A percentile compares a stretch with the other conserved stretches of the same genome.
These are phyloP conservation scores for Debaryomyces sp. DNA, from an alignment of 1,139 yeast species.

Conservation along the genomic window DNA sequence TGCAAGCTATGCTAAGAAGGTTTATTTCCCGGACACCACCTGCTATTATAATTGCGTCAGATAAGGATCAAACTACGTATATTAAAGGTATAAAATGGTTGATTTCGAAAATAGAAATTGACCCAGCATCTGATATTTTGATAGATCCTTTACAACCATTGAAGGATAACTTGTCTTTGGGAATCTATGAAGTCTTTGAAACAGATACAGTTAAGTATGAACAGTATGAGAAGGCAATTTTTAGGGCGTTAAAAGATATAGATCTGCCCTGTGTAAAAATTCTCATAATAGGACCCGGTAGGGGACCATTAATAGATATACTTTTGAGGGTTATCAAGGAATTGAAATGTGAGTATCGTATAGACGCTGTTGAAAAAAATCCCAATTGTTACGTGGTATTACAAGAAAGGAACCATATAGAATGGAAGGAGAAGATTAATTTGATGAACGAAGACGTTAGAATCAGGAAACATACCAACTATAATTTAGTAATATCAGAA, in stretches of 20 bases:
- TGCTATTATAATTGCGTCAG: background rate
- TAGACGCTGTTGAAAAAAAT: constrained; percentile 64
- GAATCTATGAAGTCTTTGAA: constrained; percentile 71
- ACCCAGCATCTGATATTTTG: constrained; percentile 8
- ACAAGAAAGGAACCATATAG: constrained; percentile 37
- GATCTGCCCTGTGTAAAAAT: constrained; percentile 22
- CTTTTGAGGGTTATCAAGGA: constrained; percentile 7
- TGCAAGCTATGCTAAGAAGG: background rate
- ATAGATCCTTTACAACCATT: constrained; percentile 73
- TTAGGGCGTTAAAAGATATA: constrained; percentile 48
- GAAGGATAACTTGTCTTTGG: constrained; percentile 53
- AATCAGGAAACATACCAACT: constrained; percentile 33
- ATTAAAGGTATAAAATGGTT: background rate
- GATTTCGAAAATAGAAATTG: background rate
- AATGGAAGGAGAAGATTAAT: constrained; percentile 51
- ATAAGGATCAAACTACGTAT: background rate
- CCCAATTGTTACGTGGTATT: constrained; percentile 57
- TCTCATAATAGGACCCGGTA: constrained; percentile 82
- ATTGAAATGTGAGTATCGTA: constrained; percentile 3
- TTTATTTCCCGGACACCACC: background rate
- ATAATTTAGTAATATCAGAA: constrained; percentile 74
- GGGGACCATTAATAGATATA: constrained; percentile 72
- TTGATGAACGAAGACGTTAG: constrained; percentile 63
- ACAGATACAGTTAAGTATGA: constrained; percentile 67
- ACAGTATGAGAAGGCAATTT: constrained; percentile 67